These are phyloP conservation scores for Tetrahymena malaccensis DNA, from an alignment of 73 alveolate genomes.

Conservation along the genomic window DNA sequence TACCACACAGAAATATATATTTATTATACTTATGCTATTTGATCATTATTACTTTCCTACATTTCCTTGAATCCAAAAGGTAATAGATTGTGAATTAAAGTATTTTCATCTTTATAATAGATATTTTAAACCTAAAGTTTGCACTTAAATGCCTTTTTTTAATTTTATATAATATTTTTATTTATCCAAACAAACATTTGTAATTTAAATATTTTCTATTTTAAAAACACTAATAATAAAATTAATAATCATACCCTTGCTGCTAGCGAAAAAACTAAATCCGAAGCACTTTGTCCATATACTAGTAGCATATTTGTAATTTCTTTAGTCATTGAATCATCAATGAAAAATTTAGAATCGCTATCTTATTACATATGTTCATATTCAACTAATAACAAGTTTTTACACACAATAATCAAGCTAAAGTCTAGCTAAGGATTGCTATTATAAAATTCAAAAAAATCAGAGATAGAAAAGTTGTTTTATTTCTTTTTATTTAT, in stretches of 20 bases:
- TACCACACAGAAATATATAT: not conserved
- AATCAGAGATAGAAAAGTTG: not conserved
- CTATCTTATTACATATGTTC: not conserved
- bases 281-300: not conserved
- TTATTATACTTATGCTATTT: not conserved
- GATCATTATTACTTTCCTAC: not conserved
- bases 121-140: not conserved
- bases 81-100: not conserved
- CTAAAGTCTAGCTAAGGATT: not conserved
- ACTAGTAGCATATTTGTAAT: not conserved
- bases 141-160: not conserved
- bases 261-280: not conserved
- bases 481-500: not conserved
- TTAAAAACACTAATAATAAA: not conserved
- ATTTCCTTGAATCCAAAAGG: not conserved
- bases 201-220: too few species aligned
- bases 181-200: not conserved
- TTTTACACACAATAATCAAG: not conserved
- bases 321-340: not conserved
- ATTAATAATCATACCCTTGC: not conserved
- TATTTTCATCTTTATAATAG: not conserved
- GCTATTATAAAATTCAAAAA: not conserved
- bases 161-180: not conserved
- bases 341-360: not conserved
- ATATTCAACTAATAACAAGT: not conserved